These are phyloP conservation scores for Saccharomyces hybrid DNA, from an alignment of 1,139 yeast genomes.

Conservation along the genomic window DNA sequence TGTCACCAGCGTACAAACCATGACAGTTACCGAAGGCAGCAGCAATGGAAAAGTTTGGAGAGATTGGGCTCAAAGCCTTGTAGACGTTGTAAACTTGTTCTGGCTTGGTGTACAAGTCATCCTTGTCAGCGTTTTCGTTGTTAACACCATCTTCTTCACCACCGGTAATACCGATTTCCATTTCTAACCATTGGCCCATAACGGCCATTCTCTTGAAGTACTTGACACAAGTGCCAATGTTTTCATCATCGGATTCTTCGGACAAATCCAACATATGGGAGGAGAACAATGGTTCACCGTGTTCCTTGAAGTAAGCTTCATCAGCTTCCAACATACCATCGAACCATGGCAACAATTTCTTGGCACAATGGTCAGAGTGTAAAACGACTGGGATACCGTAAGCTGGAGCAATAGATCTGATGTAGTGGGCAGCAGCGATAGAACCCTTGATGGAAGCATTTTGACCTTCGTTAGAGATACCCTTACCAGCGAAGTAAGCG, in stretches of 20 bases:
- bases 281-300: conserved; percentile 95
- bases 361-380: conserved; percentile 99
- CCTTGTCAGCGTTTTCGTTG: conserved; percentile 88
- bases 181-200: conserved; percentile 96
- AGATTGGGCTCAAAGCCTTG: conserved; percentile 82
- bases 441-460: conserved; percentile 92
- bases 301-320: conserved; percentile 76
- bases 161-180: conserved; percentile 99
- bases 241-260: conserved; percentile 93
- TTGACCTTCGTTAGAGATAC: conserved; percentile 90
- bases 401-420: conserved; percentile 91
- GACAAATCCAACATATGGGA: conserved; percentile 98
- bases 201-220: conserved; percentile 93
- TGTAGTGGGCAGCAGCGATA: conserved; percentile 96
- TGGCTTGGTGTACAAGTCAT: conserved; percentile 86
- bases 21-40: conserved; percentile 99
- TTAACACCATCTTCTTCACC: conserved; percentile 99
- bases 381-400: conserved; percentile 95
- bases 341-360: conserved; percentile 95
- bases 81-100: conserved; percentile 90
- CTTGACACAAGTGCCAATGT: conserved; percentile 89
- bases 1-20: conserved; percentile 99
- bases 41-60: conserved; percentile 98
- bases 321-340: conserved; percentile 98
- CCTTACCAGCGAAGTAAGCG: conserved; percentile 99